Evolutionary conservation across 2,329 filamentous ascomycete genomes (phyloP).

Genomic region (Aspergillus hortae): DNA sequence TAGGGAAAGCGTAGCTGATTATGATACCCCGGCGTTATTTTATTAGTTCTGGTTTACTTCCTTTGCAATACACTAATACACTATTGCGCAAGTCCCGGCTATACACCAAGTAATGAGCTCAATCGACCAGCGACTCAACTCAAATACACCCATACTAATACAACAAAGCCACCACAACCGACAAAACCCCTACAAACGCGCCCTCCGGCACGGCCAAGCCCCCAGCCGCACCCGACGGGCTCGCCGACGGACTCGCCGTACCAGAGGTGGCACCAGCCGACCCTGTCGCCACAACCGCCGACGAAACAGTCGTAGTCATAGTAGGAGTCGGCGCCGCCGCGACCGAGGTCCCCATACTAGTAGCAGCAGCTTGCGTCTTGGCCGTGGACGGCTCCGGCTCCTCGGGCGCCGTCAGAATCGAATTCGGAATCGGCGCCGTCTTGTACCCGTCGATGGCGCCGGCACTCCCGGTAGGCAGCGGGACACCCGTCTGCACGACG

Average conservation of each 20-base stretch:
- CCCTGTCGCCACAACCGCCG: neutral
- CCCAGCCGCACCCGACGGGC: neutral
- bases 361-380: neutral
- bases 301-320: neutral
- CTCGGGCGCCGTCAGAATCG: slow-evolving; percentile 19
- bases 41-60: no score
- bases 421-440: slow-evolving; percentile 4
- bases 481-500: slow-evolving; percentile 8
- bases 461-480: slow-evolving; percentile 5
- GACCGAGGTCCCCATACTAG: neutral
- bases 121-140: slow-evolving; percentile 2
- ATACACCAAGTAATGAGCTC: neutral
- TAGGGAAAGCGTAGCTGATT: no score
- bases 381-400: neutral
- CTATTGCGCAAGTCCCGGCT: neutral
- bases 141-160: neutral
- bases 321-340: neutral
- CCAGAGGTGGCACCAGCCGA: neutral
- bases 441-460: neutral
- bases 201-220: neutral
- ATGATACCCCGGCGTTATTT: no score
- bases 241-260: neutral
- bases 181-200: neutral
- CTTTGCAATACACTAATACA: neutral
- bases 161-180: slow-evolving; percentile 5